Base-by-base conservation (phyloP, 352 stramenopile species). In the Phytophthora palmivora region DNA sequence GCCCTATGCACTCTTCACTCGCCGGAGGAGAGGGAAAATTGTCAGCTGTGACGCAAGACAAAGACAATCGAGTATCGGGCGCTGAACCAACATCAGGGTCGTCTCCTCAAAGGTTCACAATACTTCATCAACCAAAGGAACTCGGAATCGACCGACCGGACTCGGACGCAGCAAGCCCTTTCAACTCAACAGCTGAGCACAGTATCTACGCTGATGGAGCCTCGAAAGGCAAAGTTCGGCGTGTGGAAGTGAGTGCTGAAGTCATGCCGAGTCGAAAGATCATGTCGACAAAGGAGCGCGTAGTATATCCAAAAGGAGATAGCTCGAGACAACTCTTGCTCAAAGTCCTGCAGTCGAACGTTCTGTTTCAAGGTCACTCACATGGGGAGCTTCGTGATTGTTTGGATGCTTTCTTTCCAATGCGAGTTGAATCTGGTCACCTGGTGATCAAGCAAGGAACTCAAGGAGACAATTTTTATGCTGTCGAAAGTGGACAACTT, bases 381-480 rank as follows among this genome's bases (percentile, higher is more conserved):
- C 72, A 74, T 9, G 63, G 63, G 1, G 85, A 94, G 59, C 67
- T 82, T 19, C 57, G 61, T 12, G 83, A 92, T 38, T 94, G 85
- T 41, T 78, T 94, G 22, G 83, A 92, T 45, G 77, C 85, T 1
- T 94, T 94, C 51, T 84, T 88, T 54, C 78, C 79, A 2, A 86
- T 88, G 70, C 69, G 73, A 9, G 72, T 67, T 4, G 56, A 67
- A 2, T 32, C 72, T 0, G 79, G 79, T 2, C 63, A 76, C 12
- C 36, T 83, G 1, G 81, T 93, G 22, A 91, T 94, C 48, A 66
- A 75, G 8, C 82, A 94, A 55, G 82, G 85, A 34, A 72, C 85
- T 10, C 82, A 91, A 58, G 85, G 85, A 11, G 85, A 94, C 24
- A 84, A 94, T 28, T 94, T 94, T 54, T 94, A 91, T 53, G 78